Conservation (phyloP, 768 basidiomycete genomes). For the Suillus tomentosus region DNA sequence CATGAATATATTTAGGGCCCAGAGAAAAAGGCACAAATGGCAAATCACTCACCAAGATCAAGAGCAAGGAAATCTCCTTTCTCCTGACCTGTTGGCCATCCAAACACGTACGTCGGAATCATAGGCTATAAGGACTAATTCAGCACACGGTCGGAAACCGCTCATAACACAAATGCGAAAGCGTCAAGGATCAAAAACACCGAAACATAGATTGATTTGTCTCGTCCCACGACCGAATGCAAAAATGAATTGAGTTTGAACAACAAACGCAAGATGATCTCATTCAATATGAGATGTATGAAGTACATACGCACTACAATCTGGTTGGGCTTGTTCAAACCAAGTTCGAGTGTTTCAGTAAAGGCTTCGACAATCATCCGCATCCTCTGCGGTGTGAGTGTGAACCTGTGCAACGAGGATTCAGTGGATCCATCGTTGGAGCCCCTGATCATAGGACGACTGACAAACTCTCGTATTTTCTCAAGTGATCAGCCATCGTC, state of each 20-base stretch:
- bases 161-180: background rate
- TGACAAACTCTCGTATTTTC: conserved; percentile 86
- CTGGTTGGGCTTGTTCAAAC: conserved; percentile 80
- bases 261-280: conserved; percentile 13
- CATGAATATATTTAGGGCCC: conserved; percentile 11
- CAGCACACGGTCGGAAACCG: conserved; percentile 12
- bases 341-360: conserved; percentile 86
- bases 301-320: conserved; percentile 71
- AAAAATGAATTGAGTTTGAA: conserved; percentile 4
- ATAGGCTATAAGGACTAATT: conserved; percentile 59
- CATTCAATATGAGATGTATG: background rate
- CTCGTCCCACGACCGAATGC: conserved; percentile 3
- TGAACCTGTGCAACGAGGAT: conserved; percentile 54
- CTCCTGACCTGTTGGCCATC: conserved; percentile 91
- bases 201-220: background rate
- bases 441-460: conserved; percentile 45
- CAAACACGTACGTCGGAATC: conserved; percentile 97
- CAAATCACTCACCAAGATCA: conserved; percentile 68
- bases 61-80: conserved; percentile 88
- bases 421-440: conserved; percentile 12
- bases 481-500: conserved; percentile 92
- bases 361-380: conserved; percentile 97
- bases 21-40: background rate
- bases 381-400: conserved; percentile 88
- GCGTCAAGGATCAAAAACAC: background rate